These are phyloP conservation scores for Rhinocladiella mackenziei DNA, from an alignment of 2,329 filamentous ascomycete species.

Conservation along the genomic window DNA sequence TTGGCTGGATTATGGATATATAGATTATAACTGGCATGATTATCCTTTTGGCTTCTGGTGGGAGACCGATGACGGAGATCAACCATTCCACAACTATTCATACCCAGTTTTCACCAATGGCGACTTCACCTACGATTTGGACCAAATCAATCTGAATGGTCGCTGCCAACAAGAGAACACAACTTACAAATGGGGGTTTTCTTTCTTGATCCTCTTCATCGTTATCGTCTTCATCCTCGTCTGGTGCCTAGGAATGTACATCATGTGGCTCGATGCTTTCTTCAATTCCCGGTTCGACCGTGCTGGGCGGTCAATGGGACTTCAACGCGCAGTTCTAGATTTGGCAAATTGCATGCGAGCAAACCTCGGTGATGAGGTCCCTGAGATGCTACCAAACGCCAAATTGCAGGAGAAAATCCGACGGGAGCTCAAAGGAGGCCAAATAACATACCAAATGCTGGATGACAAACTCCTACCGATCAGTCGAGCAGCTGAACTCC, in stretches of 20 bases:
- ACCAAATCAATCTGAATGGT: constrained; percentile 10
- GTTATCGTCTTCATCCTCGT: constrained; percentile 34
- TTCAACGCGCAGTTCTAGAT: constrained; percentile 30
- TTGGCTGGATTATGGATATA: constrained; percentile 1
- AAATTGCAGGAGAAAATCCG: constrained; percentile 10
- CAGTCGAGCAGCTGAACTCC: constrained; percentile 1
- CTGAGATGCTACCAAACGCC: constrained; percentile 12
- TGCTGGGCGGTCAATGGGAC: constrained; percentile 33
- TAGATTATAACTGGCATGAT: neutral
- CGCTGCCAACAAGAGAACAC: constrained; percentile 19
- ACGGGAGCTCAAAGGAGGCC: constrained; percentile 7
- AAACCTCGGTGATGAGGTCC: constrained; percentile 12
- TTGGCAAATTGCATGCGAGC: constrained; percentile 17
- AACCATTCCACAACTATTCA: constrained; percentile 6
- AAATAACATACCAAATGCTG: constrained; percentile 12
- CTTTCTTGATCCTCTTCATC: constrained; percentile 33
- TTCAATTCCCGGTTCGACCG: constrained; percentile 30
- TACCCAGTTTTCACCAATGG: constrained; percentile 11
- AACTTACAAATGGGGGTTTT: constrained; percentile 40
- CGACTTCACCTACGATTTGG: constrained; percentile 8
- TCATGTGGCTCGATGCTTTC: constrained; percentile 36
- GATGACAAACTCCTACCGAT: constrained; percentile 7
- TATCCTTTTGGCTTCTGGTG: constrained; percentile 9
- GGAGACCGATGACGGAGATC: neutral
- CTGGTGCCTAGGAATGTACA: constrained; percentile 36